phyloP scores from a whole-genome alignment of 441 rosid genomes.

The Eruca vesicaria region DNA sequence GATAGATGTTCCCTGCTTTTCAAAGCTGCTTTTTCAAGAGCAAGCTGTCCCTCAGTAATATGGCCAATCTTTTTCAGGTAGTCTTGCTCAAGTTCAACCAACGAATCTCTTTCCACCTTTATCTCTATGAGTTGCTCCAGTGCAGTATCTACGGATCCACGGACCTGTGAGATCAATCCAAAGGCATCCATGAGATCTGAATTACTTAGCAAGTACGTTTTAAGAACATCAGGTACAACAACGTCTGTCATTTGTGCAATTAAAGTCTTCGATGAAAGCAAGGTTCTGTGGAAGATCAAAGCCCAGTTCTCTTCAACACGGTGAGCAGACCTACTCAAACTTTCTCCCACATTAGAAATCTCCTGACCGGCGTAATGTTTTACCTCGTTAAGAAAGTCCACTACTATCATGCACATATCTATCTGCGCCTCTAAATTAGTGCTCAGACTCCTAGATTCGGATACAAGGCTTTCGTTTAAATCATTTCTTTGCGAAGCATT shows the following conservation, averaged over 20 bases:
- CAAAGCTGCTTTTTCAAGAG: constrained; percentile 88
- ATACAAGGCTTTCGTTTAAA: constrained; percentile 37
- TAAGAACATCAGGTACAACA: constrained; percentile 70
- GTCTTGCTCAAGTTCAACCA: constrained; percentile 85
- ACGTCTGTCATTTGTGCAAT: constrained; percentile 71
- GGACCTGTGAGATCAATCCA: constrained; percentile 81
- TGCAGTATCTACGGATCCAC: constrained; percentile 84
- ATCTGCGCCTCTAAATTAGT: constrained; percentile 78
- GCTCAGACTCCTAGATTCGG: constrained; percentile 51
- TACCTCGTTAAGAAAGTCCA: constrained; percentile 66
- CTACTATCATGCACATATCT: constrained; percentile 73
- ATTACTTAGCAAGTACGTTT: constrained; percentile 69
- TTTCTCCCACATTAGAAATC: constrained; percentile 35
- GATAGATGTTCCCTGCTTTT: constrained; percentile 95
- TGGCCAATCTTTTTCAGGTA: constrained; percentile 86
- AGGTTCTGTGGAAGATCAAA: constrained; percentile 56
- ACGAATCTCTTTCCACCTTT: constrained; percentile 75
- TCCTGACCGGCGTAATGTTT: constrained; percentile 51
- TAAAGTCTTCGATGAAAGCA: constrained; percentile 63
- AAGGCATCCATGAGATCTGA: constrained; percentile 92
- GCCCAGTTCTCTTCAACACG: constrained; percentile 62
- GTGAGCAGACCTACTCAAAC: constrained; percentile 36
- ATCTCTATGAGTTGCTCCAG: constrained; percentile 81
- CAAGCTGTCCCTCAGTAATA: constrained; percentile 88
- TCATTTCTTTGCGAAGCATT: constrained; percentile 47